These are phyloP conservation scores for Penicillium sp. DNA, from an alignment of 2,329 filamentous ascomycete species.

Conservation along the genomic window DNA sequence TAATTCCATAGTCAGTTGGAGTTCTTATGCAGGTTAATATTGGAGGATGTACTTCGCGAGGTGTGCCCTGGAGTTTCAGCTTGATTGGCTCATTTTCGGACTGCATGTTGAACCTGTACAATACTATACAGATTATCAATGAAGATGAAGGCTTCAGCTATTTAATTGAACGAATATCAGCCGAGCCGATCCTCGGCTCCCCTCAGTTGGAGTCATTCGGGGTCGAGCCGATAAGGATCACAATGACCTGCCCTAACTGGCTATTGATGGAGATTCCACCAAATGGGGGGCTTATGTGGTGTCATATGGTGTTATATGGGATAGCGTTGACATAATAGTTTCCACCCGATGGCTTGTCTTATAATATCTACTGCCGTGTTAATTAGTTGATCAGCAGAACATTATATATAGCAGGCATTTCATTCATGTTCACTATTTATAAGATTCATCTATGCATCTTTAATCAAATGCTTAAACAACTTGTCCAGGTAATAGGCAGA, in stretches of 20 bases:
- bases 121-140: neutral
- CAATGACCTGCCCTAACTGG: conserved; percentile 14
- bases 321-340: neutral
- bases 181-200: conserved; percentile 3
- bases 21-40: neutral
- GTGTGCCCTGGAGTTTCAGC: conserved; percentile 24
- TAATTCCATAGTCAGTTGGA: neutral
- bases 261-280: neutral
- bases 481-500: conserved; percentile 67
- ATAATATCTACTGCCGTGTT: too few relatives aligned
- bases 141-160: neutral
- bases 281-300: neutral
- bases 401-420: neutral
- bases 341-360: neutral
- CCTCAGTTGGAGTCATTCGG: conserved; percentile 21
- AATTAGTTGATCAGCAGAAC: neutral
- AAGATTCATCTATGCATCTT: neutral
- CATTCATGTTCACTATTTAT: neutral
- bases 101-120: conserved; percentile 46
- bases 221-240: conserved; percentile 14
- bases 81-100: conserved; percentile 19
- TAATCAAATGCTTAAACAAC: conserved; percentile 65
- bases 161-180: neutral
- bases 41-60: conserved; percentile 25
- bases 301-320: neutral